Base-by-base conservation (phyloP, 2,329 filamentous ascomycete genomes). In the Talaromyces sp. region DNA sequence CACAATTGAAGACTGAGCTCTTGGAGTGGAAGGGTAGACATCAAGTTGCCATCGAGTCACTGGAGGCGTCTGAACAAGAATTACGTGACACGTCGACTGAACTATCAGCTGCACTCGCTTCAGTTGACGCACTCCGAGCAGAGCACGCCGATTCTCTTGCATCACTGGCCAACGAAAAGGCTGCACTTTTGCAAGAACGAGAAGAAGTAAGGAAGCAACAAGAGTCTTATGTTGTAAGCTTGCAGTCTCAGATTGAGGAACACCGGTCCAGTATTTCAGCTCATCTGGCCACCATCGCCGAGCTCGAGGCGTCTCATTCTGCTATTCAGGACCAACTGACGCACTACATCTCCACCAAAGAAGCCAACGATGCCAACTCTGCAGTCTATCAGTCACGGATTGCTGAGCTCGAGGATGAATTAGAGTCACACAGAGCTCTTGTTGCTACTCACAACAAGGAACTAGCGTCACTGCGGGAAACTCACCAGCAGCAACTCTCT, bases 161-260 rank as follows among this genome's bases (percentile, higher is more conserved):
- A 48, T 62, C 65, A 3, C 66, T 67, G 19, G 63, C 66, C 1
- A 62, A 65, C 43, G 70, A 73, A n/a, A 73, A 69, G 60, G 73
- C 71, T 17, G 67, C 65, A 8, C 60, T 77, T 19, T 75, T 79
- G 10, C 75, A 77, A 53, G 73, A 78, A 13, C 71, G 82, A 22
- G 75, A 80, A 31, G 74, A 72, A 56, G 81, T 84, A 60, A 76
- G 81, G 36, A 72, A 73, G 40, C 80, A 82, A 67, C 84, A 89
- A 61, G 77, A 86, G 59, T 78, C 82, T 36, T 75, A 86, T 50
- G 76, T 89, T 35, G 76, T 79, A 36, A 79, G 78, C 45, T 75
- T 97, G 41, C 88, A 89, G 62, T 80, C 76, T 60, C 87, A 96
- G 69, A 87, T 97, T 55, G 85, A 92, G 53, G 86, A 91, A 68